Percentiles rank a stretch among this genome's conserved stretches.
Evolutionary conservation across 345 rosid species (phyloP).

Genomic region (Brassica juncea): DNA sequence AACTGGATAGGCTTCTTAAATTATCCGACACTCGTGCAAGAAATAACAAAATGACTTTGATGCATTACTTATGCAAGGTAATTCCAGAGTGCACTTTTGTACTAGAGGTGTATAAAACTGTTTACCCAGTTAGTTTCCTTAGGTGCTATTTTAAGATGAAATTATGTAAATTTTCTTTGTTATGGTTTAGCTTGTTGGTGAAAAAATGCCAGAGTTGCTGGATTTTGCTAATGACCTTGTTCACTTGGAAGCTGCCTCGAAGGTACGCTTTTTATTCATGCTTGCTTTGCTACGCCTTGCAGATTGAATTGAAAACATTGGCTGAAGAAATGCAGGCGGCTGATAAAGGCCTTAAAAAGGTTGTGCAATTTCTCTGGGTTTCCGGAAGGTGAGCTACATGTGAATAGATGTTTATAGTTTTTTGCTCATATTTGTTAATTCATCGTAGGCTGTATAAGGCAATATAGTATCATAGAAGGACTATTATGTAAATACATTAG

Average conservation of each 20-base stretch:
- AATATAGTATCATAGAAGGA: too few species aligned
- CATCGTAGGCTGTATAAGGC: neutral
- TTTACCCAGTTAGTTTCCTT: neutral
- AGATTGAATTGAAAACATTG: constrained; percentile 93
- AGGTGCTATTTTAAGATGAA: constrained; percentile 25
- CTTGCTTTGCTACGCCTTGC: constrained; percentile 34
- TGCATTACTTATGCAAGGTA: constrained; percentile 99
- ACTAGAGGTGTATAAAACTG: neutral
- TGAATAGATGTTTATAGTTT: constrained; percentile 7
- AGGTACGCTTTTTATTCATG: constrained; percentile 54
- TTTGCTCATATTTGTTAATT: constrained; percentile 10
- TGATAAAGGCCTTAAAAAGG: constrained; percentile 93
- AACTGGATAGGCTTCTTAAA: constrained; percentile 95
- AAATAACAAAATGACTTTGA: constrained; percentile 93
- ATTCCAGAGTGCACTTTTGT: neutral
- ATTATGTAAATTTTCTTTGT: constrained; percentile 10
- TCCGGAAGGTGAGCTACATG: constrained; percentile 69
- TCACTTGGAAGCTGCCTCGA: constrained; percentile 94
- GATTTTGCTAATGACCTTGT: constrained; percentile 86
- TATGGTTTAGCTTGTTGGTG: constrained; percentile 70
- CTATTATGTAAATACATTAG: too few species aligned
- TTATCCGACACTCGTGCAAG: constrained; percentile 94
- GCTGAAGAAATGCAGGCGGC: constrained; percentile 99
- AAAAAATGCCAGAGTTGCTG: constrained; percentile 90
- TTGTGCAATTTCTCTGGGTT: constrained; percentile 73